Evolutionary conservation across 2,329 filamentous ascomycete species (phyloP).

Genomic region (Hymenoscyphus linearis): DNA sequence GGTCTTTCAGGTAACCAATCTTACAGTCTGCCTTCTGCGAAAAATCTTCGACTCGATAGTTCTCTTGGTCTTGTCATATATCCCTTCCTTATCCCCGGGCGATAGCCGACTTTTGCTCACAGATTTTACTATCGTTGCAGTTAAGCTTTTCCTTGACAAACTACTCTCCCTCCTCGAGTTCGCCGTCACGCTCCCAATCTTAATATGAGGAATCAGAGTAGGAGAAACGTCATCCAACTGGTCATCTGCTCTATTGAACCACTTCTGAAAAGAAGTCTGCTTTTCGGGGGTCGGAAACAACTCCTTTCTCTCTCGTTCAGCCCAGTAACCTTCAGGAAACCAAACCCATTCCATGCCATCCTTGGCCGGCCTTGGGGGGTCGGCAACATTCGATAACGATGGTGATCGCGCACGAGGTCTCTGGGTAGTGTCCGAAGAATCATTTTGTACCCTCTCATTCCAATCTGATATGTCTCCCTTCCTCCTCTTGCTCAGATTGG

Average conservation of each 20-base stretch:
- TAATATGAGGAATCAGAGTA: slow-evolving; percentile 6
- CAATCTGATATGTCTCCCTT: not conserved
- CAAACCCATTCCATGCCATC: slow-evolving; percentile 57
- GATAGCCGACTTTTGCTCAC: not conserved
- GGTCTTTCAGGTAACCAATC: not conserved
- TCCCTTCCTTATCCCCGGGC: slow-evolving; percentile 10
- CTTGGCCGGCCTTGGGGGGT: slow-evolving; percentile 51
- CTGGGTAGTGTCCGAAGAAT: not conserved
- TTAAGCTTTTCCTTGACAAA: not conserved
- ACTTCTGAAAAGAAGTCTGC: slow-evolving; percentile 10
- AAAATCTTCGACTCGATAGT: slow-evolving; percentile 13
- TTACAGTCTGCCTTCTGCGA: slow-evolving; percentile 14
- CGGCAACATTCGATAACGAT: slow-evolving; percentile 23
- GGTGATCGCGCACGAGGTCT: not conserved
- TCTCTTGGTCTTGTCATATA: slow-evolving; percentile 25
- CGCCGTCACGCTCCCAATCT: slow-evolving; percentile 3
- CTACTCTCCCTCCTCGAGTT: not conserved
- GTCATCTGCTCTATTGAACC: slow-evolving; percentile 12
- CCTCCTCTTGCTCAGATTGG: not conserved
- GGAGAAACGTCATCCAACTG: not conserved
- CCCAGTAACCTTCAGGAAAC: slow-evolving; percentile 59
- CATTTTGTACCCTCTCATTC: not conserved
- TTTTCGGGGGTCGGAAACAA: slow-evolving; percentile 4
- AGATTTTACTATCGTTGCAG: not conserved
- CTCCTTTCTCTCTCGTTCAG: slow-evolving; percentile 44